phyloP scores from a whole-genome alignment of 805 yeast species.

The Wickerhamiella azyma region DNA sequence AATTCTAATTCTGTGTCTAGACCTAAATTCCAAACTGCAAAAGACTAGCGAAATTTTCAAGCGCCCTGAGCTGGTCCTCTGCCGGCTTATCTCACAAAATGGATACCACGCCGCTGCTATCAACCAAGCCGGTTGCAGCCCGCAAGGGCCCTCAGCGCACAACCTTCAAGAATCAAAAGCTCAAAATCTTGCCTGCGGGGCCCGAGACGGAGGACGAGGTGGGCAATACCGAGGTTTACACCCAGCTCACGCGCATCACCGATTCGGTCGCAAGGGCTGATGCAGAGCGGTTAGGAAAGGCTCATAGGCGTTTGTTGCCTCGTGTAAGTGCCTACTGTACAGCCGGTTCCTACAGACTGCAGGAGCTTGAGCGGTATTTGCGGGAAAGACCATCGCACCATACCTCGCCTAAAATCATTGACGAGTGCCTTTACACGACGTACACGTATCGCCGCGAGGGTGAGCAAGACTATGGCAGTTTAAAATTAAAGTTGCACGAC shows the following conservation, averaged over 20 bases:
- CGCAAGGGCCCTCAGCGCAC: conserved; percentile 43
- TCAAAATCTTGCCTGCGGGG: conserved; percentile 67
- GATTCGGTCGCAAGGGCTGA: conserved; percentile 84
- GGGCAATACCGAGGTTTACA: conserved; percentile 48
- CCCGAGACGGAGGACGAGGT: conserved; percentile 30
- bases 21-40: too few relatives aligned
- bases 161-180: conserved; percentile 75
- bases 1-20: too few relatives aligned
- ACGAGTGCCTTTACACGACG: conserved; percentile 90
- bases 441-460: conserved; percentile 36
- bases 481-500: conserved; percentile 43
- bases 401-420: conserved; percentile 78
- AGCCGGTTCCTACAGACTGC: conserved; percentile 82
- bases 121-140: neutral
- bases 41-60: too few relatives aligned
- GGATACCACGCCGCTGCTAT: conserved; percentile 5
- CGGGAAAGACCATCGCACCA: conserved; percentile 40
- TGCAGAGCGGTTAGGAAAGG: conserved; percentile 85
- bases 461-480: conserved; percentile 30
- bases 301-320: conserved; percentile 70
- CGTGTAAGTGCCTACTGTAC: conserved; percentile 95
- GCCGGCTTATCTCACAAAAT: neutral
- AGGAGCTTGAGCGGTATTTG: conserved; percentile 73
- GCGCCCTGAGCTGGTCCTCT: too few relatives aligned
- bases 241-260: conserved; percentile 71